phyloP scores from a whole-genome alignment of 2,329 filamentous ascomycete genomes.

The Diaporthe sp. region DNA sequence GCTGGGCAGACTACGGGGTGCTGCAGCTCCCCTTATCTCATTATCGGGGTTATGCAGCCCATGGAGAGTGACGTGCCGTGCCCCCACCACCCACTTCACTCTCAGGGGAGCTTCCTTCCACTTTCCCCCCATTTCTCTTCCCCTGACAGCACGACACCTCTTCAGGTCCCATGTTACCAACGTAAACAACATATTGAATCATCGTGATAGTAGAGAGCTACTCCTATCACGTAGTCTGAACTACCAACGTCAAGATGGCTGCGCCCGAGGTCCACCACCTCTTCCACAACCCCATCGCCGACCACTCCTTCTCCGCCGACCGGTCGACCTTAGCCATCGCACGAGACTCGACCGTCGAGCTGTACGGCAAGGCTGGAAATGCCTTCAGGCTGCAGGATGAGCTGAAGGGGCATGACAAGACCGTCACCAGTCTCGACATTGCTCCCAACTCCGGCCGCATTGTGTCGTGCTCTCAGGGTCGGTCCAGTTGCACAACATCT shows the following conservation, averaged over 20 bases:
- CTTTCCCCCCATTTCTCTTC: conserved; percentile 2
- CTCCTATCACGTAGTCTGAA: conserved; percentile 79
- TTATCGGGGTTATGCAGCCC: conserved; percentile 40
- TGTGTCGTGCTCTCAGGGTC: conserved; percentile 96
- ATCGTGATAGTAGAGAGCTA: conserved; percentile 94
- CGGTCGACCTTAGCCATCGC: conserved; percentile 90
- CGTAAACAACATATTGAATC: conserved; percentile 25
- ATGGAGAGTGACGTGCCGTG: conserved; percentile 31
- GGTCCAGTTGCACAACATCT: conserved; percentile 41
- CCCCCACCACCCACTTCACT: conserved; percentile 33
- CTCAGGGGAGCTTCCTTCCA: conserved; percentile 32
- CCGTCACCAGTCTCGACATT: conserved; percentile 95
- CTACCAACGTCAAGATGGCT: conserved; percentile 72
- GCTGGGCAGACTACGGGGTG: background rate
- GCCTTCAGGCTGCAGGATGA: conserved; percentile 90
- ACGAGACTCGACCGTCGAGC: conserved; percentile 89
- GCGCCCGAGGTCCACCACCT: conserved; percentile 94
- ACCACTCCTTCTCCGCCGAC: conserved; percentile 98
- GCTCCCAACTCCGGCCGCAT: conserved; percentile 92
- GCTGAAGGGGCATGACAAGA: conserved; percentile 97
- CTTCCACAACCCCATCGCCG: conserved; percentile 95
- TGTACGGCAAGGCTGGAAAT: conserved; percentile 81
- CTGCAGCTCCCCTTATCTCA: conserved; percentile 18
- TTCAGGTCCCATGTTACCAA: conserved; percentile 22
- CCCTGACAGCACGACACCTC: conserved; percentile 31